Percentiles rank a stretch among this genome's conserved stretches.
Conservation (phyloP, 331 rosid genomes). For the Spiraea crenata region DNA sequence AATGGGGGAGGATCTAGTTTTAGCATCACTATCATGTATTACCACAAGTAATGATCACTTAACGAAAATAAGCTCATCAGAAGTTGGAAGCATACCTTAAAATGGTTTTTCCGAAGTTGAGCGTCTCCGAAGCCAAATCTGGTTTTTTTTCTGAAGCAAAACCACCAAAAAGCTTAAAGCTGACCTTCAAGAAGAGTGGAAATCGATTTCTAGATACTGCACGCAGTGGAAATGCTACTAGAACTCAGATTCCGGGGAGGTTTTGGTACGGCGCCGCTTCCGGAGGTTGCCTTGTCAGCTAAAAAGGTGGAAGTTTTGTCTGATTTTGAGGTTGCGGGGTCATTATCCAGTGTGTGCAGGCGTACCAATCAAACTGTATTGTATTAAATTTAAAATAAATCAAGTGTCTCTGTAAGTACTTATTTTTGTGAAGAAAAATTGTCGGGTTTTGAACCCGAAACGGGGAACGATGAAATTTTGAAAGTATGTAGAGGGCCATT, state of each 20-base stretch:
- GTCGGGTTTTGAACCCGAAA: too few relatives aligned
- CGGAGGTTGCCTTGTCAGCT: not conserved
- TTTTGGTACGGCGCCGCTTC: not conserved
- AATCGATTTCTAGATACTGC: not conserved
- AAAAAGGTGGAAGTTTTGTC: not conserved
- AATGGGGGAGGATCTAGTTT: not conserved
- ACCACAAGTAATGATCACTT: not conserved
- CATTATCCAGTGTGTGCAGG: not conserved
- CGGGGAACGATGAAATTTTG: too few relatives aligned
- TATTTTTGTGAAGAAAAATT: too few relatives aligned
- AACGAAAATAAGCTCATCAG: not conserved
- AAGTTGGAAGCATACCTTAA: not conserved
- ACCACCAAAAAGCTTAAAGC: not conserved
- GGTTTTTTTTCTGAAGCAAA: not conserved
- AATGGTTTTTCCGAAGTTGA: not conserved
- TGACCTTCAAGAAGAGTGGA: not conserved
- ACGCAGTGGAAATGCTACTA: too few relatives aligned
- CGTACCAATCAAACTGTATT: not conserved
- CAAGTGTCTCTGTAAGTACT: too few relatives aligned
- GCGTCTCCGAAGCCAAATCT: not conserved
- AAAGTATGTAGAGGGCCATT: too few relatives aligned
- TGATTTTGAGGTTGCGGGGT: not conserved
- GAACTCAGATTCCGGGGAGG: not conserved
- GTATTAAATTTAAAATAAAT: too few relatives aligned
- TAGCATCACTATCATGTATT: not conserved